A percentile compares a stretch with the other conserved stretches of the same genome.
Evolutionary conservation across 2,329 filamentous ascomycete species (phyloP).

Genomic region (Scedosporium minutisporum): DNA sequence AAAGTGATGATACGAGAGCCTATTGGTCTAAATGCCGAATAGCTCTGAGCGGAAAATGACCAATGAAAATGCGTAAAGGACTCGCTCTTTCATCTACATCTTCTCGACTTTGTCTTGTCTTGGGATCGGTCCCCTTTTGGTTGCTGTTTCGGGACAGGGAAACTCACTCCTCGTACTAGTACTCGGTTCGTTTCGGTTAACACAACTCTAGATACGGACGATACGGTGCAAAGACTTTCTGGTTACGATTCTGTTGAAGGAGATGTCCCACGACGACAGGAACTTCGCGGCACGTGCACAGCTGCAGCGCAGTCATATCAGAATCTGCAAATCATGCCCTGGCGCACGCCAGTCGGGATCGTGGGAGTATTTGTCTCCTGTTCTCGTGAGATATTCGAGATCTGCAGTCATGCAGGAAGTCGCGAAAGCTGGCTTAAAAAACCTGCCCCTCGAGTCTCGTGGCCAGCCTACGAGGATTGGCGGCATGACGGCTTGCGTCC

Average conservation of each 20-base stretch:
- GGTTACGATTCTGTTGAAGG: neutral
- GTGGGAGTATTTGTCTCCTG: neutral
- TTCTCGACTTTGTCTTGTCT: neutral
- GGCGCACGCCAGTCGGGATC: neutral
- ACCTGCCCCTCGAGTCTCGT: neutral
- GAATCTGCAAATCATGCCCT: neutral
- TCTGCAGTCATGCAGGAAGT: neutral
- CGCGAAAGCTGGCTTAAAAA: neutral
- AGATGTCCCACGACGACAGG: neutral
- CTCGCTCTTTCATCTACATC: neutral
- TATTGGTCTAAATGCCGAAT: neutral
- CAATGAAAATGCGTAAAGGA: neutral
- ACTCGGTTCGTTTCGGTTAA: neutral
- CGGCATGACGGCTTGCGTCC: neutral
- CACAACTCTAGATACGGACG: neutral
- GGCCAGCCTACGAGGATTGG: neutral
- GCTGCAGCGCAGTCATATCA: neutral
- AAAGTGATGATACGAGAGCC: neutral
- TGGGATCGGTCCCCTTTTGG: neutral
- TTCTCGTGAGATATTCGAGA: neutral
- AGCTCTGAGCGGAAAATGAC: neutral
- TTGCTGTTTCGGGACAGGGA: neutral
- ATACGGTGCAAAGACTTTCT: no score
- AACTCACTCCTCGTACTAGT: neutral
- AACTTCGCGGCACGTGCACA: neutral